A percentile compares a stretch with the other conserved stretches of the same genome.
Evolutionary conservation across 2,329 filamentous ascomycete genomes (phyloP).

Genomic region (Amylocarpus encephaloides): DNA sequence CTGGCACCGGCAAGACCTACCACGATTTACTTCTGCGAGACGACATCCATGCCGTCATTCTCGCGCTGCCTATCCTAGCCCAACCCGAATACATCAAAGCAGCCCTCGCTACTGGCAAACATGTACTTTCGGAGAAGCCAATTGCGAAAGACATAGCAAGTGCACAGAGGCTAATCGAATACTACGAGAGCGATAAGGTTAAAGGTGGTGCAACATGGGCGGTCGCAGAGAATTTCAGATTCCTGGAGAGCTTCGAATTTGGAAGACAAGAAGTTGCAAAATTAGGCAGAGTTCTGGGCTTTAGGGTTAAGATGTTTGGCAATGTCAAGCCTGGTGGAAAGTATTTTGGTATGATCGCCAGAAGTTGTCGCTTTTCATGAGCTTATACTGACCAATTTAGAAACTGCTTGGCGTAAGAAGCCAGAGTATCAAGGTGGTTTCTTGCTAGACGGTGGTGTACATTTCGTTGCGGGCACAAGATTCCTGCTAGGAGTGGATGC

Average conservation of each 20-base stretch:
- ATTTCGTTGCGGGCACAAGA: conserved; percentile 59
- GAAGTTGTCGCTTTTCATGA: not conserved
- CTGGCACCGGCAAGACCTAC: conserved; percentile 37
- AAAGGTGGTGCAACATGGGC: conserved; percentile 40
- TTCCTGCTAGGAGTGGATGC: conserved; percentile 44
- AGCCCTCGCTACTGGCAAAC: conserved; percentile 45
- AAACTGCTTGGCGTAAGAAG: conserved; percentile 57
- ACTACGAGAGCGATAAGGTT: conserved; percentile 36
- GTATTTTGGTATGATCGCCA: conserved; percentile 34
- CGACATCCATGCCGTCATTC: conserved; percentile 32
- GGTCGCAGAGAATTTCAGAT: conserved; percentile 71
- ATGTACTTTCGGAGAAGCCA: conserved; percentile 50
- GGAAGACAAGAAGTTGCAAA: conserved; percentile 43
- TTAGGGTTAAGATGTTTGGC: conserved; percentile 41
- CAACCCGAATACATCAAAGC: conserved; percentile 44
- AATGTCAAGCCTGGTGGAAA: conserved; percentile 41
- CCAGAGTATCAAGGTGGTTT: conserved; percentile 72
- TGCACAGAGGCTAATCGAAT: conserved; percentile 43
- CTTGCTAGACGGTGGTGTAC: conserved; percentile 69
- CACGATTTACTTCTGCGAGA: conserved; percentile 29
- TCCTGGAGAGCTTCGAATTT: conserved; percentile 47
- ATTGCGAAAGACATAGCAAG: conserved; percentile 43
- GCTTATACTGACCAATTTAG: conserved; percentile 20
- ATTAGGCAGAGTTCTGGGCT: conserved; percentile 49
- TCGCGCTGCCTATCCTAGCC: conserved; percentile 43